phyloP scores from a whole-genome alignment of 164 flowering plant genomes.

The Chloranthus sessilifolius region DNA sequence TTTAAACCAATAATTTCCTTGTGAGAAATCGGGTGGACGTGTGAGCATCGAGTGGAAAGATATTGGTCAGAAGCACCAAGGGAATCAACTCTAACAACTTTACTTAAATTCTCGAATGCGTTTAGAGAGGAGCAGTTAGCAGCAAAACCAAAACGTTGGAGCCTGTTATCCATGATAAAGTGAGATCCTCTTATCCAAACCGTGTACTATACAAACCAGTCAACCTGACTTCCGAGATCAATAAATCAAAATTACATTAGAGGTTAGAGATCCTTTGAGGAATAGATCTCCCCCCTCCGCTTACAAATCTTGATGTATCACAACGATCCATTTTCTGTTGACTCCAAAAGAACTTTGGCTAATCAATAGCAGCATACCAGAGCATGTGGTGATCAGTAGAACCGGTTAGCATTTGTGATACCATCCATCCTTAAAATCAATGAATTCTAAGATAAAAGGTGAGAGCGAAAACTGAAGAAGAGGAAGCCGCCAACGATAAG shows the following conservation, averaged over 20 bases:
- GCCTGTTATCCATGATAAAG: conserved; percentile 45
- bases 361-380: conserved; percentile 20
- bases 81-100: conserved; percentile 31
- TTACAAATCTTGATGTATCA: conserved; percentile 97
- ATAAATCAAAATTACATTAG: conserved; percentile 27
- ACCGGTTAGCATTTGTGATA: conserved; percentile 9
- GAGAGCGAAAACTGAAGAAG: no score
- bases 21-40: no score
- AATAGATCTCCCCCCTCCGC: conserved; percentile 70
- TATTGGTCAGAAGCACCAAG: conserved; percentile 30
- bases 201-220: conserved; percentile 30
- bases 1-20: no score
- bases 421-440: conserved; percentile 37
- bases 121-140: conserved; percentile 31
- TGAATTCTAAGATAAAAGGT: no score
- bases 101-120: conserved; percentile 49
- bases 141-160: conserved; percentile 39
- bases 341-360: conserved; percentile 11
- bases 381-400: background rate
- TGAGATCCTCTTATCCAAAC: conserved; percentile 16
- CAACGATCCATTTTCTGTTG: conserved; percentile 66
- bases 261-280: conserved; percentile 32
- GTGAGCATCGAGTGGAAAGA: no score
- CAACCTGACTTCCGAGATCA: conserved; percentile 56
- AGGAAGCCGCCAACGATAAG: no score